These are phyloP conservation scores for Aphanomyces stellatus DNA, from an alignment of 352 stramenopile genomes.

Conservation along the genomic window DNA sequence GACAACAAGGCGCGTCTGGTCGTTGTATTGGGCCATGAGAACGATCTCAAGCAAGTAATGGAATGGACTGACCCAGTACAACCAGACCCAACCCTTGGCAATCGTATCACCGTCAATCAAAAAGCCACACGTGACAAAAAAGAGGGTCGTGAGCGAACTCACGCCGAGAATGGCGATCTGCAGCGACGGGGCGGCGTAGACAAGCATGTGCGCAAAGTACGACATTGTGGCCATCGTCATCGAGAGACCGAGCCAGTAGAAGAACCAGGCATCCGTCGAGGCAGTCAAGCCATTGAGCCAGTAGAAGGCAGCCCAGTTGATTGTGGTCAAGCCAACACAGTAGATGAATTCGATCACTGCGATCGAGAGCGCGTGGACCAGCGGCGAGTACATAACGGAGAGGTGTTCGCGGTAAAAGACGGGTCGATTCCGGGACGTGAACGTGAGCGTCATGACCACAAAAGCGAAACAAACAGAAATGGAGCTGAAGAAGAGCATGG, in stretches of 20 bases:
- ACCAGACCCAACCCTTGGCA: neutral
- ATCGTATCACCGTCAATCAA: conserved; percentile 11
- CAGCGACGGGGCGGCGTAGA: too few relatives aligned
- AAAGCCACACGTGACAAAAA: neutral
- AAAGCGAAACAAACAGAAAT: neutral
- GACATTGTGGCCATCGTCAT: too few relatives aligned
- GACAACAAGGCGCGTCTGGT: neutral
- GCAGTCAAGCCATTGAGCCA: too few relatives aligned
- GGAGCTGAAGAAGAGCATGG: neutral
- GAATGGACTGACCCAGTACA: conserved; percentile 8
- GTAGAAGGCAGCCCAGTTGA: too few relatives aligned
- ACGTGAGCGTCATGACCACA: neutral
- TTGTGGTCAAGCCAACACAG: too few relatives aligned
- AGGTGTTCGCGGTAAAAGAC: conserved; percentile 12
- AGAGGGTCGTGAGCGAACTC: neutral
- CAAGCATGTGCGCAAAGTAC: too few relatives aligned
- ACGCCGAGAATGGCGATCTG: neutral
- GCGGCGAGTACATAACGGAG: conserved; percentile 2
- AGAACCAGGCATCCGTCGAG: too few relatives aligned
- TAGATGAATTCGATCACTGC: too few relatives aligned
- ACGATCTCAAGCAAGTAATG: conserved; percentile 10
- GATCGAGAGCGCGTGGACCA: neutral
- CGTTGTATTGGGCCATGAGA: conserved; percentile 5
- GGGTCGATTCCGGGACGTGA: neutral
- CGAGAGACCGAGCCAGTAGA: too few relatives aligned